Evolutionary conservation across 805 yeast genomes (phyloP).

Genomic region (Ogataea dorogensis): DNA sequence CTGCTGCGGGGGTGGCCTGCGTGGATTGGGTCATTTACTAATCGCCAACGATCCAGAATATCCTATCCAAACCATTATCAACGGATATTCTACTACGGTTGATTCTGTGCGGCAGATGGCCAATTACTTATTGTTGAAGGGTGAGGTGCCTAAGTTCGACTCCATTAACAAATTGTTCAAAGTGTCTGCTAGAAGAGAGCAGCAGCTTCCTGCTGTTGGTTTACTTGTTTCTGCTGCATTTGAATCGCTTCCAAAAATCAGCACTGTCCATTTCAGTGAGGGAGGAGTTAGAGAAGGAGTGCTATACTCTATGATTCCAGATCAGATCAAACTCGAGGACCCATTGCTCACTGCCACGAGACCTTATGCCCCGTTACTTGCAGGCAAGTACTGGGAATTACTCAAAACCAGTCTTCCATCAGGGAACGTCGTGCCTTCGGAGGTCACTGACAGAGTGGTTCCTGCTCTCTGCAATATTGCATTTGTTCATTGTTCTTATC

Average conservation of each 20-base stretch:
- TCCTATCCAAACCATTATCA: conserved; percentile 68
- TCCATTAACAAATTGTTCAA: conserved; percentile 49
- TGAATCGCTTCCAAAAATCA: conserved; percentile 57
- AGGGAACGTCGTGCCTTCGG: conserved; percentile 50
- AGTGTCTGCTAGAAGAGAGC: conserved; percentile 62
- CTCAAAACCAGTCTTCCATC: conserved; percentile 57
- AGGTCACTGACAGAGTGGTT: conserved; percentile 56
- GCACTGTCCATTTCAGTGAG: conserved; percentile 65
- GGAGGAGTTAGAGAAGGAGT: conserved; percentile 82
- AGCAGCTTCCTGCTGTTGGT: conserved; percentile 70
- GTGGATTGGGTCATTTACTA: conserved; percentile 66
- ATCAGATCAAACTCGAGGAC: conserved; percentile 58
- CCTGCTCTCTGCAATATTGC: conserved; percentile 74
- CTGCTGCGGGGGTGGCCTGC: conserved; percentile 72
- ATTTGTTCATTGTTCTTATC: conserved; percentile 74
- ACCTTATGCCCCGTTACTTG: conserved; percentile 69
- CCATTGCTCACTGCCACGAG: conserved; percentile 68
- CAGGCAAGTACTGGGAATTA: conserved; percentile 53
- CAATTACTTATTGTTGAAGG: conserved; percentile 50
- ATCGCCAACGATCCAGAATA: conserved; percentile 50
- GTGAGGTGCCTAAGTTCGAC: conserved; percentile 42
- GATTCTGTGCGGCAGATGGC: conserved; percentile 50
- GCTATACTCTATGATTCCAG: conserved; percentile 59
- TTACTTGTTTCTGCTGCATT: conserved; percentile 59
- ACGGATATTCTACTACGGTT: conserved; percentile 62